Evolutionary conservation across 805 yeast species (phyloP).

Genomic region (Wickerhamiella cacticola): DNA sequence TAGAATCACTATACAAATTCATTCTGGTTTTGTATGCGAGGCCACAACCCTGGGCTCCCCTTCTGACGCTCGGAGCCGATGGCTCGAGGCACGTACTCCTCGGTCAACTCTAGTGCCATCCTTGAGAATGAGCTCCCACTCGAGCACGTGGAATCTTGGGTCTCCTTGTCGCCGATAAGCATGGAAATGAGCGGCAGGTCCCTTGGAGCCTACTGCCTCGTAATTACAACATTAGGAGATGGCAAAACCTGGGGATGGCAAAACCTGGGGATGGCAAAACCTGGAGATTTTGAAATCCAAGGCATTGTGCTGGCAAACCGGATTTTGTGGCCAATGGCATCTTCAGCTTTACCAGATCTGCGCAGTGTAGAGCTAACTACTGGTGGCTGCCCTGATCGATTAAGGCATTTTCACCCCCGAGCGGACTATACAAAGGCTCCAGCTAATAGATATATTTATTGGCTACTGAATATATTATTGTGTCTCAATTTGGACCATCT

Average conservation of each 20-base stretch:
- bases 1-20: too few relatives aligned
- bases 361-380: constrained; percentile 77
- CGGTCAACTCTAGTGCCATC: constrained; percentile 37
- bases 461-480: too few relatives aligned
- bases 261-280: constrained; percentile 49
- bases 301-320: constrained; percentile 66
- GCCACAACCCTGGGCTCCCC: too few relatives aligned
- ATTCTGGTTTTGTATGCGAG: too few relatives aligned
- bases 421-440: constrained; percentile 41
- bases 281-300: constrained; percentile 77
- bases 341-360: constrained; percentile 53
- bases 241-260: too few relatives aligned
- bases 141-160: constrained; percentile 45
- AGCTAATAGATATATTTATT: too few relatives aligned
- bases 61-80: too few relatives aligned
- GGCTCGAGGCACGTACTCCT: constrained; percentile 32
- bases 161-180: constrained; percentile 56
- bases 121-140: constrained; percentile 49
- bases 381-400: constrained; percentile 91
- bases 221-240: constrained; percentile 66
- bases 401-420: too few relatives aligned
- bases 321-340: constrained; percentile 60
- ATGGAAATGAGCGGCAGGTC: constrained; percentile 42
- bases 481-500: too few relatives aligned
- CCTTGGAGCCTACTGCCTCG: constrained; percentile 54